Evolutionary conservation across 1,139 yeast species (phyloP), one percentile per base, ranked within the genome.

Genomic region (Pichia sp.): DNA sequence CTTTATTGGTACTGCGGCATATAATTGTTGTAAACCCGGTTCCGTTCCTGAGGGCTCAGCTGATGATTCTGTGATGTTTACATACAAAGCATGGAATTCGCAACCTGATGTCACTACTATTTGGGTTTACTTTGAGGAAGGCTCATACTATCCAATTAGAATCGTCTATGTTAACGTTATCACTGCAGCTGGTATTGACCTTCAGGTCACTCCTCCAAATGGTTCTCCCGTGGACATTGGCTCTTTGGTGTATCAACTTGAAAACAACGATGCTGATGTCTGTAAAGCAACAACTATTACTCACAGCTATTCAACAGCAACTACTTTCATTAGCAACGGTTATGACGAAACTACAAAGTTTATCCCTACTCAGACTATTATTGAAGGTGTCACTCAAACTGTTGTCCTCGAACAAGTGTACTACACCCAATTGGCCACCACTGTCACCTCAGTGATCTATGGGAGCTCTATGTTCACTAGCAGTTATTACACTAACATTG

Each of bases 21-120:
- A 55, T 24, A 48, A 38, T 16, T 58, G 63, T 42, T 58, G 62
- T 40, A 29, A 38, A 14, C 37, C 42, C 5, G 41, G 42, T 24
- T 27, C 34, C 3, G 6, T 30, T 13, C 30, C 41, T 4, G 14
- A 14, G 2, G 37, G 42, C n/a, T 30, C 29, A 20, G 35, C 38
- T 6, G 31, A 33, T 6, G 15, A 36, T 8, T 37, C 37, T 8
- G 22, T 28, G 6, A 18, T 38, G 22, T 29, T 29, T 9, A 25
- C 39, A 3, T 27, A 22, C 7, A 40, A 41, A n/a, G 27, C 29
- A 11, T 26, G 30, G 32, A 30, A 33, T 20, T 15, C 10, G 18
- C 24, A 32, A 5, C 18, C 33, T 20, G 16, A 17, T 5, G 25
- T 20, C 6, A 19, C 22, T 21, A 23, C 10, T 4, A 29, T 27